Percentiles rank a stretch among this genome's conserved stretches.
Conservation (phyloP, 2,329 filamentous ascomycete genomes). For the Pezizomycotina sp. region DNA sequence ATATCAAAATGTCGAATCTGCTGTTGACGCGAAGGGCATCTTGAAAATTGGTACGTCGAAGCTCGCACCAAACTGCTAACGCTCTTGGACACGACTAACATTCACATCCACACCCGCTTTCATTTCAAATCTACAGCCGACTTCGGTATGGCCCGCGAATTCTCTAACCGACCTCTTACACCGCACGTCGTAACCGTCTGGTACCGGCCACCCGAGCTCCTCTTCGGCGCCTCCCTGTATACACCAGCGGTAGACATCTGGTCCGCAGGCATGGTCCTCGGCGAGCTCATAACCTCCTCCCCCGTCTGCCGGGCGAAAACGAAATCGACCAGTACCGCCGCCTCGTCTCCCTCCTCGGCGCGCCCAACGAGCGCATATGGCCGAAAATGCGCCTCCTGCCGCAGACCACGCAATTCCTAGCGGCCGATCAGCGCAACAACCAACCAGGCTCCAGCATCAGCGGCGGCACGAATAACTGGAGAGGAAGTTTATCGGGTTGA, state of each 20-base stretch:
- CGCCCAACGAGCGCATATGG: conserved; percentile 27
- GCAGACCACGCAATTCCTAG: conserved; percentile 18
- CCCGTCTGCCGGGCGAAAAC: conserved; percentile 27
- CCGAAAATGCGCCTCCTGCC: conserved; percentile 25
- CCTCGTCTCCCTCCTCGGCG: conserved; percentile 27
- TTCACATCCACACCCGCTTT: neutral
- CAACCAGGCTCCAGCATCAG: conserved; percentile 21
- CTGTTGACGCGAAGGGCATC: conserved; percentile 28
- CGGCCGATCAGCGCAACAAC: conserved; percentile 20
- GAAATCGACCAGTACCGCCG: conserved; percentile 27
- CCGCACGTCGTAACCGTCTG: conserved; percentile 77
- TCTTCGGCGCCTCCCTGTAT: conserved; percentile 82
- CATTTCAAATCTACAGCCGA: conserved; percentile 23
- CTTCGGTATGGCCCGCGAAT: conserved; percentile 29
- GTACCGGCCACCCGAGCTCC: conserved; percentile 88
- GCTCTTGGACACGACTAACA: neutral
- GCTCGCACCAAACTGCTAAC: too few relatives aligned
- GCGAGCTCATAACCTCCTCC: conserved; percentile 65
- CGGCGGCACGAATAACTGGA: conserved; percentile 26
- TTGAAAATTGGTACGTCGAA: conserved; percentile 28
- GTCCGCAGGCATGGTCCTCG: conserved; percentile 96
- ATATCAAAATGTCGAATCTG: conserved; percentile 30
- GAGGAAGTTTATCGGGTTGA: conserved; percentile 23
- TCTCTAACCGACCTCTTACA: conserved; percentile 27
- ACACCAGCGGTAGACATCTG: conserved; percentile 94